Percentiles rank a stretch among this genome's conserved stretches.
These are phyloP conservation scores for Erysimum cheiri DNA, from an alignment of 441 rosid species.

Conservation along the genomic window DNA sequence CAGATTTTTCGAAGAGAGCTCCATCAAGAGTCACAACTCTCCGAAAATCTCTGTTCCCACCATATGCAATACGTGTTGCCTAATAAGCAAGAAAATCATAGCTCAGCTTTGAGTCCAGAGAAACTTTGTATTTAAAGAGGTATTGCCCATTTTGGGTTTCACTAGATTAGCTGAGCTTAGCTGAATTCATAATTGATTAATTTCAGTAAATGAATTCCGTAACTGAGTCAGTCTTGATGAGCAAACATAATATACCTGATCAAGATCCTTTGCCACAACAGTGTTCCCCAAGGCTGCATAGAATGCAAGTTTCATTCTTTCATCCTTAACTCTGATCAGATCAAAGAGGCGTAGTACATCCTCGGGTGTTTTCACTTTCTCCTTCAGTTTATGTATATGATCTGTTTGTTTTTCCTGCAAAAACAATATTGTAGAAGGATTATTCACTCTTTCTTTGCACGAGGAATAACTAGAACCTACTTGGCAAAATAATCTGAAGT, in stretches of 20 bases:
- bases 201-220: neutral
- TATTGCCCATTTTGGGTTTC: conserved; percentile 9
- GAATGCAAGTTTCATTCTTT: conserved; percentile 93
- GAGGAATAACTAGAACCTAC: conserved; percentile 1
- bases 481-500: conserved; percentile 11
- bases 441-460: conserved; percentile 28
- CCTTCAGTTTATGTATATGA: conserved; percentile 63
- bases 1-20: conserved; percentile 93
- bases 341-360: conserved; percentile 94
- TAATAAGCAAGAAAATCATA: conserved; percentile 40
- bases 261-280: conserved; percentile 85
- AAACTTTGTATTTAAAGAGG: conserved; percentile 15
- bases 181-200: neutral
- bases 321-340: conserved; percentile 83
- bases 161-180: conserved; percentile 2
- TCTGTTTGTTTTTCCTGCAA: conserved; percentile 87
- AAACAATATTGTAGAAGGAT: conserved; percentile 26
- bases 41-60: conserved; percentile 79
- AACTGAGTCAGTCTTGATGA: conserved; percentile 18
- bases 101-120: conserved; percentile 18
- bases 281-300: conserved; percentile 88
- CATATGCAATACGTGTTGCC: conserved; percentile 92
- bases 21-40: conserved; percentile 97
- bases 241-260: conserved; percentile 64
- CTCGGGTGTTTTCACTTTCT: conserved; percentile 78